A percentile compares a stretch with the other conserved stretches of the same genome.
These are phyloP conservation scores for Aspergillus tamarii DNA, from an alignment of 2,329 filamentous ascomycete genomes.

Conservation along the genomic window DNA sequence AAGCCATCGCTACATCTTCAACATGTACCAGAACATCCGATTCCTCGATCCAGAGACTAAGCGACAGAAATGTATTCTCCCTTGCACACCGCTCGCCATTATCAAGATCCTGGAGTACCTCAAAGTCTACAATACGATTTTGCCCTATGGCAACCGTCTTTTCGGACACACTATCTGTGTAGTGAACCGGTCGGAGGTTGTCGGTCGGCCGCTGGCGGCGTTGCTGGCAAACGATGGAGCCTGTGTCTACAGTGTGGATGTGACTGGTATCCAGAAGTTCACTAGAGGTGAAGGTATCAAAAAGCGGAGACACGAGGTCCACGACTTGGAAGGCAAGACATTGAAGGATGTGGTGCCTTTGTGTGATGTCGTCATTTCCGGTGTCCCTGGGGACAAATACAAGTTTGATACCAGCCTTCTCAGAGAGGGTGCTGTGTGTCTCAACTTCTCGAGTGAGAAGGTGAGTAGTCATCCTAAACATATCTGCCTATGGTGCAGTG, in stretches of 20 bases:
- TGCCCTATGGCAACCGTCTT: slow-evolving; percentile 88
- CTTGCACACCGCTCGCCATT: slow-evolving; percentile 92
- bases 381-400: slow-evolving; percentile 84
- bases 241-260: slow-evolving; percentile 90
- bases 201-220: slow-evolving; percentile 88
- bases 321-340: slow-evolving; percentile 77
- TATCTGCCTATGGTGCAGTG: background rate
- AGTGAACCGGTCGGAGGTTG: slow-evolving; percentile 94
- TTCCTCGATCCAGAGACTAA: slow-evolving; percentile 72
- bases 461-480: slow-evolving; percentile 35
- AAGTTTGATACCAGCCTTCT: slow-evolving; percentile 85
- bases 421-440: slow-evolving; percentile 91
- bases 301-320: slow-evolving; percentile 82
- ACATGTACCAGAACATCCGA: slow-evolving; percentile 99
- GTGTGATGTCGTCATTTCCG: slow-evolving; percentile 93
- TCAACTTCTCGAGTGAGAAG: slow-evolving; percentile 96
- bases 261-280: slow-evolving; percentile 89
- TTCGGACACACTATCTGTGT: slow-evolving; percentile 95
- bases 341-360: slow-evolving; percentile 80
- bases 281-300: slow-evolving; percentile 86
- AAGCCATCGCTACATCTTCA: slow-evolving; percentile 91
- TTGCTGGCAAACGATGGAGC: slow-evolving; percentile 95
- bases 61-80: slow-evolving; percentile 87
- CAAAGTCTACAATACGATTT: slow-evolving; percentile 93
- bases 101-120: slow-evolving; percentile 97